phyloP scores from a whole-genome alignment of 2,329 filamentous ascomycete genomes.

The Colletotrichum tabaci region DNA sequence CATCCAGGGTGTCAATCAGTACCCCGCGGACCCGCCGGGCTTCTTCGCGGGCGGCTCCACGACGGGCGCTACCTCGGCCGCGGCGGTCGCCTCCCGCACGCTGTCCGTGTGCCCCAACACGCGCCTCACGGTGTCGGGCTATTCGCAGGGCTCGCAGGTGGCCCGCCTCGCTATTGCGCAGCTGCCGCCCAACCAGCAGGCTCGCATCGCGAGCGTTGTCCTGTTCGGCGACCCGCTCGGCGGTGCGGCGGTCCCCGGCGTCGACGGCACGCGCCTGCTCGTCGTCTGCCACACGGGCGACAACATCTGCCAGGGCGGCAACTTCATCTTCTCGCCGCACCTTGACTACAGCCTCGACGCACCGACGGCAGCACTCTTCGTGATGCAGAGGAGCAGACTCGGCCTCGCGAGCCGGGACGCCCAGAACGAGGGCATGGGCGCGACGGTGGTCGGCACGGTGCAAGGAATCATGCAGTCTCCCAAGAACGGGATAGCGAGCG shows the following conservation, averaged over 20 bases:
- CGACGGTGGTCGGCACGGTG: constrained; percentile 41
- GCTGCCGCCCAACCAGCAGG: constrained; percentile 43
- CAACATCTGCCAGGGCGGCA: constrained; percentile 48
- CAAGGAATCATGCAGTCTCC: constrained; percentile 30
- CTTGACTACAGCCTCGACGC: constrained; percentile 42
- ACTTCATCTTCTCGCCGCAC: constrained; percentile 33
- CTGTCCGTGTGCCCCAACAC: constrained; percentile 47
- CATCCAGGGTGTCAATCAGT: constrained; percentile 49
- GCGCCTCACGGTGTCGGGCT: constrained; percentile 48
- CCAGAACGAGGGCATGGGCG: constrained; percentile 45
- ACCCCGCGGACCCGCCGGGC: constrained; percentile 22
- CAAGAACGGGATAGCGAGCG: constrained; percentile 13
- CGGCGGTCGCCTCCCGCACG: constrained; percentile 50
- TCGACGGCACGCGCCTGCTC: constrained; percentile 44
- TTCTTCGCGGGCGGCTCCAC: constrained; percentile 33
- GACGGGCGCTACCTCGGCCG: constrained; percentile 49
- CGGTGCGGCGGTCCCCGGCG: constrained; percentile 44
- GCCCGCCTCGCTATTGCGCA: constrained; percentile 47
- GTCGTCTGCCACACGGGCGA: constrained; percentile 49
- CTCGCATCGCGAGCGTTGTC: constrained; percentile 48
- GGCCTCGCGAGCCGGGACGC: constrained; percentile 46
- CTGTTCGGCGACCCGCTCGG: constrained; percentile 50
- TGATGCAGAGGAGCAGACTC: constrained; percentile 46
- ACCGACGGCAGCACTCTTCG: constrained; percentile 42
- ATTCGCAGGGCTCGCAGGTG: constrained; percentile 49